phyloP scores from a whole-genome alignment of 345 rosid genomes.

The Anastatica hierochuntica region DNA sequence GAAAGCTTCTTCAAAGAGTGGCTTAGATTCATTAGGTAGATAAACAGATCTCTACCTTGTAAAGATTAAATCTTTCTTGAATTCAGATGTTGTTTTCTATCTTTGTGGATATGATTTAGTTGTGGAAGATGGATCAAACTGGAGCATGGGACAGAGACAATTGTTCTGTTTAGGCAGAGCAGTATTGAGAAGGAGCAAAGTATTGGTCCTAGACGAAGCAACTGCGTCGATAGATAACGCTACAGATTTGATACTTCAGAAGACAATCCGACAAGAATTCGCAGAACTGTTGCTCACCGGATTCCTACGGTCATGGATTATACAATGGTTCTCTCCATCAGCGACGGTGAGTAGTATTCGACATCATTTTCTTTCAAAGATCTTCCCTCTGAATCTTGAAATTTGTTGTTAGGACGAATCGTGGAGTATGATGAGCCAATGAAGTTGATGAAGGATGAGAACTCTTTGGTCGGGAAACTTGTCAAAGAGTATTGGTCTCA shows the following conservation, averaged over 20 bases:
- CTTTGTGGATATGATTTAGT: no score
- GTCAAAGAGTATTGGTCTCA: conserved; percentile 90
- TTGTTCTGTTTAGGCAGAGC: conserved; percentile 87
- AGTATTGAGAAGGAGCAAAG: conserved; percentile 68
- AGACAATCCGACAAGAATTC: conserved; percentile 66
- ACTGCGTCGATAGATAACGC: conserved; percentile 94
- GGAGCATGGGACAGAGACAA: conserved; percentile 99
- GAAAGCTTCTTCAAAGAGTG: no score
- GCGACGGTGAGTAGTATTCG: conserved; percentile 54
- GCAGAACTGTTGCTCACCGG: conserved; percentile 85
- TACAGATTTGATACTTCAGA: conserved; percentile 78
- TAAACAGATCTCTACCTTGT: neutral
- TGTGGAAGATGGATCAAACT: conserved; percentile 82
- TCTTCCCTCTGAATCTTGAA: neutral
- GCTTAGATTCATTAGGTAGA: conserved; percentile 73
- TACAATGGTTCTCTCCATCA: conserved; percentile 78
- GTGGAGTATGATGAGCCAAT: conserved; percentile 75
- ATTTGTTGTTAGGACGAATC: conserved; percentile 43
- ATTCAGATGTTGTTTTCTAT: no score
- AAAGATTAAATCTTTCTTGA: no score
- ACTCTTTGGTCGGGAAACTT: conserved; percentile 66
- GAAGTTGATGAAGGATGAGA: conserved; percentile 54
- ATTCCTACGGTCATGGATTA: conserved; percentile 96
- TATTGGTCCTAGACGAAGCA: conserved; percentile 89
- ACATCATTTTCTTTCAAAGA: neutral